Percentiles rank a stretch among this genome's conserved stretches.
These are phyloP conservation scores for Amphibolis antarctica DNA, from an alignment of 106 monocot genomes.

Conservation along the genomic window DNA sequence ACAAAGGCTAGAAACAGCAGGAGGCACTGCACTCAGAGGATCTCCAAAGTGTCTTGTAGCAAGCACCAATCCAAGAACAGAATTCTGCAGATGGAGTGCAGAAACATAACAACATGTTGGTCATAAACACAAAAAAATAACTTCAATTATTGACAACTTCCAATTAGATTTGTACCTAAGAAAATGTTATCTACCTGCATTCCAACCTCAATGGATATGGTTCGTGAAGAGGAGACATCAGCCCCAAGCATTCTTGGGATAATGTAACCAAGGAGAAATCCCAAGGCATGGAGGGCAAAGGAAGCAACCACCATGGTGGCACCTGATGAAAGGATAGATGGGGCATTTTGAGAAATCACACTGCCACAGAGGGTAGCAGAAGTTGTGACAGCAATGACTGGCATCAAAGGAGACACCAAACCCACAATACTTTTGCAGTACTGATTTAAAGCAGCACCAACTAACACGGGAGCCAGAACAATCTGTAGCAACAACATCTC, in stretches of 20 bases:
- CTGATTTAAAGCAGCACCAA: constrained; percentile 71
- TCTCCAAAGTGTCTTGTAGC: constrained; percentile 66
- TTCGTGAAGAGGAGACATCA: constrained; percentile 53
- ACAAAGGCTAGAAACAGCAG: constrained; percentile 74
- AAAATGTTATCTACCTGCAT: constrained; percentile 50
- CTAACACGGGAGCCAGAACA: constrained; percentile 70
- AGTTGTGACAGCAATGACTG: constrained; percentile 63
- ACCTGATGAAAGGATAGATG: constrained; percentile 68
- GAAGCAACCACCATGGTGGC: constrained; percentile 50
- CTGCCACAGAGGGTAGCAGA: constrained; percentile 71
- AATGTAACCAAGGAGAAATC: constrained; percentile 64
- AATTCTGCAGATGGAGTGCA: constrained; percentile 36
- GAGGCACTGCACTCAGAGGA: constrained; percentile 80
- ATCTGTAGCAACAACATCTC: constrained; percentile 26
- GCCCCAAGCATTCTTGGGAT: constrained; percentile 50
- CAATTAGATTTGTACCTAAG: too few relatives aligned
- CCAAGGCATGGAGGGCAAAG: constrained; percentile 43
- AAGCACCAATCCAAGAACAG: constrained; percentile 65
- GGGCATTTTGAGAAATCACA: constrained; percentile 78
- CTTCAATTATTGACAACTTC: neutral
- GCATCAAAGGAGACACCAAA: constrained; percentile 76
- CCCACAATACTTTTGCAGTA: constrained; percentile 52
- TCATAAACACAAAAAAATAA: neutral
- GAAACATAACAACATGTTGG: neutral
- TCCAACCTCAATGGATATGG: constrained; percentile 91